Evolutionary conservation across 805 yeast genomes (phyloP).

Genomic region (Starmerella khaoyaiensis): DNA sequence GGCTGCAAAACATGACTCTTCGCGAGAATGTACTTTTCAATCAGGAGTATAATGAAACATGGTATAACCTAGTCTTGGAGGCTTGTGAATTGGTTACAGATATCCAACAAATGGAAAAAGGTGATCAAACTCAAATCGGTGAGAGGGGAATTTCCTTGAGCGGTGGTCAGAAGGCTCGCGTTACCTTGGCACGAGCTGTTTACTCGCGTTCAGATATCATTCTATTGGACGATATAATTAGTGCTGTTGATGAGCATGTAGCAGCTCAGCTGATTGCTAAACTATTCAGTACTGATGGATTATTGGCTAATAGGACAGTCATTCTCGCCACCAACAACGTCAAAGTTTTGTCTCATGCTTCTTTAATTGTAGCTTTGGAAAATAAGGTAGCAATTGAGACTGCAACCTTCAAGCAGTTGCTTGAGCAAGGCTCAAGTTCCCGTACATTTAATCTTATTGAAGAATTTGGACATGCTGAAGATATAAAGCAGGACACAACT

Average conservation of each 20-base stretch:
- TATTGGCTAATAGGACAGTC: constrained; percentile 57
- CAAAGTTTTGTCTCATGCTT: constrained; percentile 65
- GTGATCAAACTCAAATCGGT: constrained; percentile 68
- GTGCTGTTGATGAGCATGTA: constrained; percentile 76
- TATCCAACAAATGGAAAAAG: constrained; percentile 50
- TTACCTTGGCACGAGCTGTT: constrained; percentile 63
- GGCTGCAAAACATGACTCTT: constrained; percentile 92
- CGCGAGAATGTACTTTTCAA: constrained; percentile 68
- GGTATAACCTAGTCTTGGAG: constrained; percentile 41
- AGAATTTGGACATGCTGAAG: constrained; percentile 54
- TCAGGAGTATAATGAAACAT: constrained; percentile 34
- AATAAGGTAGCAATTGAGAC: constrained; percentile 31
- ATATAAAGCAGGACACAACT: constrained; percentile 56
- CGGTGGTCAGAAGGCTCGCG: constrained; percentile 78
- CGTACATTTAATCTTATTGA: constrained; percentile 18
- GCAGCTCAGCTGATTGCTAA: constrained; percentile 59
- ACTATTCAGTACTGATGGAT: constrained; percentile 69
- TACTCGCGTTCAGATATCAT: constrained; percentile 55
- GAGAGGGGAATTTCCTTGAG: constrained; percentile 72
- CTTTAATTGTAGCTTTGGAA: constrained; percentile 51
- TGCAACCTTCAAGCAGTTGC: neutral
- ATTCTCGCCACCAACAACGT: constrained; percentile 81
- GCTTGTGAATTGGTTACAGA: constrained; percentile 58
- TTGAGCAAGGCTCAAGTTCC: constrained; percentile 4
- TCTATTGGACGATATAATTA: constrained; percentile 63